phyloP scores from a whole-genome alignment of 352 stramenopile species.

The Globisporangium solare region DNA sequence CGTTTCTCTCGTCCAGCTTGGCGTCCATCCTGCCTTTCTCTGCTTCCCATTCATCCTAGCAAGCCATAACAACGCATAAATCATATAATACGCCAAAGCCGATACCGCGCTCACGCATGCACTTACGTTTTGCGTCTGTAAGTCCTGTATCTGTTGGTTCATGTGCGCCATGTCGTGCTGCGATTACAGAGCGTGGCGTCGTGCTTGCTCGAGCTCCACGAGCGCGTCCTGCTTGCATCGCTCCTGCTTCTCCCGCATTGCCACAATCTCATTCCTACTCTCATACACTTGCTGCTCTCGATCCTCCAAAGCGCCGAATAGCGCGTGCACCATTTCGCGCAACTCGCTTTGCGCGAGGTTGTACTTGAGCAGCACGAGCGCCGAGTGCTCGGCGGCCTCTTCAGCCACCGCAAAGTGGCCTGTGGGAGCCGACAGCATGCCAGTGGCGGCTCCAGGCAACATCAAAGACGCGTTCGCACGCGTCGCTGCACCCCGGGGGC shows the following conservation, averaged over 20 bases:
- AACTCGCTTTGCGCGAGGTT: constrained; percentile 28
- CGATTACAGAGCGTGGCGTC: constrained; percentile 2
- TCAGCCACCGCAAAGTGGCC: no score
- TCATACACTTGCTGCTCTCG: not conserved
- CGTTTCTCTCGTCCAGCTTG: constrained; percentile 3
- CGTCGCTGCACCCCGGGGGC: no score
- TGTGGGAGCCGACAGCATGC: no score
- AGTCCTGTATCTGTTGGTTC: constrained; percentile 4
- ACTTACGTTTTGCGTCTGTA: constrained; percentile 2
- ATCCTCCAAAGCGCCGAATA: constrained; percentile 17
- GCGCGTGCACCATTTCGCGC: constrained; percentile 16
- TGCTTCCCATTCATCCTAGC: not conserved
- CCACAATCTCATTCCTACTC: not conserved
- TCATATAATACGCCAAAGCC: no score
- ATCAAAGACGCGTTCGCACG: no score
- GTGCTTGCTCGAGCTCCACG: constrained; percentile 1
- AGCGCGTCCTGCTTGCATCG: constrained; percentile 5
- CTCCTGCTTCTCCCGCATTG: constrained; percentile 7
- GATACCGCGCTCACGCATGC: not conserved
- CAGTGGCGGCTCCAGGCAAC: no score
- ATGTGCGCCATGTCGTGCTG: not conserved
- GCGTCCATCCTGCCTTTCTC: constrained; percentile 5
- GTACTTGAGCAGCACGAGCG: constrained; percentile 16
- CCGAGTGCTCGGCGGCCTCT: not conserved
- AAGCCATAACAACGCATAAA: no score